A percentile compares a stretch with the other conserved stretches of the same genome.
These are phyloP conservation scores for Pseudogymnoascus sp. DNA, from an alignment of 2,329 filamentous ascomycete species.

Conservation along the genomic window DNA sequence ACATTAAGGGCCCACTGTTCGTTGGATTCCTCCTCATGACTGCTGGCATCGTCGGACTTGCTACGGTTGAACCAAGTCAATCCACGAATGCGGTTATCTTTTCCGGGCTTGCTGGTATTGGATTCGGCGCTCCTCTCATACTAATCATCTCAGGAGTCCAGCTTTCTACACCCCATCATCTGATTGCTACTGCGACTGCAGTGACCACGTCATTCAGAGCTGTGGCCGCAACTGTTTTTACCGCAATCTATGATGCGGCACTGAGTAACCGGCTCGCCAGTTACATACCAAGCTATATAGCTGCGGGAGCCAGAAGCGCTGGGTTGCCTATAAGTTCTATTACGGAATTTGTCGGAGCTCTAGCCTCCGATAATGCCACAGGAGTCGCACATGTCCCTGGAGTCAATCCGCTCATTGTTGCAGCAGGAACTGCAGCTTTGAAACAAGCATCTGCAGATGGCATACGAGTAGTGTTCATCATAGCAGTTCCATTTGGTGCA, in stretches of 20 bases:
- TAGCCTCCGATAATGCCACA: slow-evolving; percentile 9
- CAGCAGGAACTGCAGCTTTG: slow-evolving; percentile 14
- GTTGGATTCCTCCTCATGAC: not conserved
- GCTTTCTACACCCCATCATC: slow-evolving; percentile 12
- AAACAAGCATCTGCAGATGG: slow-evolving; percentile 18
- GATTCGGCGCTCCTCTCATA: slow-evolving; percentile 10
- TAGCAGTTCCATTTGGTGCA: slow-evolving; percentile 18
- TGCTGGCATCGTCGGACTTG: slow-evolving; percentile 1
- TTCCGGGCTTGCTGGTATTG: slow-evolving; percentile 4
- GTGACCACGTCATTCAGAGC: not conserved
- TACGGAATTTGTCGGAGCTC: slow-evolving; percentile 10
- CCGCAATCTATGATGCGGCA: not conserved
- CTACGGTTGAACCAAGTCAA: not conserved
- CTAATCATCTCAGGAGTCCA: slow-evolving; percentile 12
- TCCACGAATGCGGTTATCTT: not conserved
- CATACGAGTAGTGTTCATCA: slow-evolving; percentile 18
- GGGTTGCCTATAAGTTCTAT: slow-evolving; percentile 13
- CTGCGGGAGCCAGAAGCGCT: slow-evolving; percentile 10
- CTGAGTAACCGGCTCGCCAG: not conserved
- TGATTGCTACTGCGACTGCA: slow-evolving; percentile 6
- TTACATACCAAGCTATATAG: slow-evolving; percentile 11
- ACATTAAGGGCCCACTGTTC: not conserved
- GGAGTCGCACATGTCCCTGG: slow-evolving; percentile 11
- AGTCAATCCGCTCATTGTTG: slow-evolving; percentile 13
- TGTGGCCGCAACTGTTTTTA: not conserved